Evolutionary conservation across 768 basidiomycete genomes (phyloP).

Genomic region (Psilocybe sp.): DNA sequence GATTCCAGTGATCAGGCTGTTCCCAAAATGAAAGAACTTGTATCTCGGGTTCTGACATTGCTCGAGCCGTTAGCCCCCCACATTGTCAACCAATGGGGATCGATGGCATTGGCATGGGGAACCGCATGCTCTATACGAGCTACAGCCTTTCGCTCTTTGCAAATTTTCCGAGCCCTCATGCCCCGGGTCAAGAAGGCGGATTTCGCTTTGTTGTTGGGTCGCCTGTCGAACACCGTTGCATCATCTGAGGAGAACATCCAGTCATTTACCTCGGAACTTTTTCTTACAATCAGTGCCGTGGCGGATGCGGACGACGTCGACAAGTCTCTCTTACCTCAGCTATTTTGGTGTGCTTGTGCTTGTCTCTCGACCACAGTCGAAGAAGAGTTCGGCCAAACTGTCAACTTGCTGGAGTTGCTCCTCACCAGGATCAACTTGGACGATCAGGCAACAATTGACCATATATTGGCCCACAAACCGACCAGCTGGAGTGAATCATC

Average conservation of each 20-base stretch:
- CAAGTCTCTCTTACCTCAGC: slow-evolving; percentile 64
- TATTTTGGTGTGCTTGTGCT: slow-evolving; percentile 86
- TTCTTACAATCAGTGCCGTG: slow-evolving; percentile 69
- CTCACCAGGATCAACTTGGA: slow-evolving; percentile 70
- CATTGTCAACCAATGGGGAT: slow-evolving; percentile 77
- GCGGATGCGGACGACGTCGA: slow-evolving; percentile 56
- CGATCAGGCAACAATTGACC: slow-evolving; percentile 62
- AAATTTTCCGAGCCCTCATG: slow-evolving; percentile 81
- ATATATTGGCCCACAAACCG: slow-evolving; percentile 68
- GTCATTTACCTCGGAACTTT: slow-evolving; percentile 78
- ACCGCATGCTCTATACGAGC: slow-evolving; percentile 85
- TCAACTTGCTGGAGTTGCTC: slow-evolving; percentile 63
- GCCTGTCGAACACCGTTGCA: slow-evolving; percentile 82
- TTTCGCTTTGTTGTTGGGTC: slow-evolving; percentile 75
- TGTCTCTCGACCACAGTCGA: slow-evolving; percentile 83
- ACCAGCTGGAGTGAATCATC: slow-evolving; percentile 64
- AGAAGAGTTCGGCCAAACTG: slow-evolving; percentile 67
- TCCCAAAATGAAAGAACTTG: slow-evolving; percentile 67
- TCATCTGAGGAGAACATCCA: slow-evolving; percentile 76
- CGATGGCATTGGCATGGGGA: slow-evolving; percentile 78
- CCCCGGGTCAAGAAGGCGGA: slow-evolving; percentile 68
- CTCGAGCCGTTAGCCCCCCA: slow-evolving; percentile 67
- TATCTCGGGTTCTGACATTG: slow-evolving; percentile 61
- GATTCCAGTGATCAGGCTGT: slow-evolving; percentile 54
- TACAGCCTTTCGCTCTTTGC: slow-evolving; percentile 84